These are phyloP conservation scores for Wallacemonas sp. DNA, from an alignment of 208 protist species.

Conservation along the genomic window DNA sequence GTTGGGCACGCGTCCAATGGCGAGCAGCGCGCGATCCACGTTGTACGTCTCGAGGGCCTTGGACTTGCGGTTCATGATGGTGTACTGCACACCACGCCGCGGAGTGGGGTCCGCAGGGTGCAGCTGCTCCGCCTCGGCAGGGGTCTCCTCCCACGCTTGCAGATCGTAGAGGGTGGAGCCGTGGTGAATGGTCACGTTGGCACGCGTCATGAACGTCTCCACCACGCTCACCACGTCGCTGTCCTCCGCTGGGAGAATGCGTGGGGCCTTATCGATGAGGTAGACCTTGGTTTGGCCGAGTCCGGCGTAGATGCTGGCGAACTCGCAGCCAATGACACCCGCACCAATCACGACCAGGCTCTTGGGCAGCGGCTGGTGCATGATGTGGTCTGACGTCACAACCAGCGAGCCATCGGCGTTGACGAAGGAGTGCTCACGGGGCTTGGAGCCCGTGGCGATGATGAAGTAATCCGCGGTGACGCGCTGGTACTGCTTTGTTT, in stretches of 20 bases:
- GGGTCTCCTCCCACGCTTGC: slow-evolving; percentile 56
- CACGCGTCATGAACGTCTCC: slow-evolving; percentile 35
- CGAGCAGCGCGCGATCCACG: slow-evolving; percentile 74
- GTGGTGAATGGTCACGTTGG: slow-evolving; percentile 69
- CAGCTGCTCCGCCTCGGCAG: slow-evolving; percentile 18
- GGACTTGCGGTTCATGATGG: slow-evolving; percentile 60
- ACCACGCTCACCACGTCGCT: slow-evolving; percentile 54
- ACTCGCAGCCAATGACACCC: slow-evolving; percentile 77
- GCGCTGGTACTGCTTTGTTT: slow-evolving; percentile 44
- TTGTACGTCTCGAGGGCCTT: slow-evolving; percentile 52
- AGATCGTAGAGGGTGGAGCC: slow-evolving; percentile 75
- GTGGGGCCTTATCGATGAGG: slow-evolving; percentile 65
- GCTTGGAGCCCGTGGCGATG: slow-evolving; percentile 71
- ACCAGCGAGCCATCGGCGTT: slow-evolving; percentile 48
- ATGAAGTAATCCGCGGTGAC: slow-evolving; percentile 79
- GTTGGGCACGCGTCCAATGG: slow-evolving; percentile 62
- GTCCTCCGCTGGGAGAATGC: slow-evolving; percentile 75
- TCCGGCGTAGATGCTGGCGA: slow-evolving; percentile 65
- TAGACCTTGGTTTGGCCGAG: slow-evolving; percentile 76
- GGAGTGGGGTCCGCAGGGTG: slow-evolving; percentile 18
- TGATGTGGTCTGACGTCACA: slow-evolving; percentile 74
- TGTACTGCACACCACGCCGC: slow-evolving; percentile 71
- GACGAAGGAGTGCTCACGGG: slow-evolving; percentile 60
- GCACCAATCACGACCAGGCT: slow-evolving; percentile 78
- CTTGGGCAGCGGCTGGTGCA: slow-evolving; percentile 61